A percentile compares a stretch with the other conserved stretches of the same genome.
Evolutionary conservation across 768 basidiomycete species (phyloP).

Genomic region (Tulasnella sp.): DNA sequence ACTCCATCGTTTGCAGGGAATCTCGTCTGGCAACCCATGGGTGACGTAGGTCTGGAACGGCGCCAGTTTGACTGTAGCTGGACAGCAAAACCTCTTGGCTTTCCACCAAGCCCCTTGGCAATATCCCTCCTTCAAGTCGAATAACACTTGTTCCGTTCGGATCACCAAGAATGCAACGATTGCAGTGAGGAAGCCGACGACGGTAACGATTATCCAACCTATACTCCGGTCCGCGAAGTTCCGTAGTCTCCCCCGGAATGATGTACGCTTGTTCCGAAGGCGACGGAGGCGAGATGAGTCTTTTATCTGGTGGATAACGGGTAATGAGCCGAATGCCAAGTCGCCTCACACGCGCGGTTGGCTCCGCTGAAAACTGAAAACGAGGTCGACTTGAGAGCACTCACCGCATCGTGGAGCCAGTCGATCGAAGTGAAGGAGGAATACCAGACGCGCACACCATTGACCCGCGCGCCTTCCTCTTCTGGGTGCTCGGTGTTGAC

Average conservation of each 20-base stretch:
- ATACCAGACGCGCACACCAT: conserved; percentile 88
- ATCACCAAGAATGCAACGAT: conserved; percentile 80
- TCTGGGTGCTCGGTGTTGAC: conserved; percentile 25
- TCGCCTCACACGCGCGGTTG: conserved; percentile 19
- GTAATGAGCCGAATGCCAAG: conserved; percentile 21
- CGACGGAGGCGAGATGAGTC: conserved; percentile 75
- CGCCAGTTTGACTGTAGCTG: conserved; percentile 24
- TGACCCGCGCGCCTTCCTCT: conserved; percentile 52
- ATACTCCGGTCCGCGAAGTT: conserved; percentile 66
- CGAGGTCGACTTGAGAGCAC: conserved; percentile 25
- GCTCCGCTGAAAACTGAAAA: conserved; percentile 18
- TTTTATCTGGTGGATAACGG: conserved; percentile 51
- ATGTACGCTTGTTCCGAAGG: conserved; percentile 55
- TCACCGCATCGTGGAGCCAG: conserved; percentile 84
- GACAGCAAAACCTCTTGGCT: conserved; percentile 78
- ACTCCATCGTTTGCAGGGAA: conserved; percentile 57
- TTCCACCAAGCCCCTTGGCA: conserved; percentile 63
- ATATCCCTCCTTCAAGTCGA: conserved; percentile 88
- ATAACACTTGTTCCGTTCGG: conserved; percentile 78
- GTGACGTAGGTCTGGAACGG: conserved; percentile 7
- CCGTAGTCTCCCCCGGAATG: conserved; percentile 55
- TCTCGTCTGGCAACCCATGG: background rate
- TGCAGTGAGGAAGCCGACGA: conserved; percentile 82
- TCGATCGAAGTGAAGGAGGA: conserved; percentile 86
- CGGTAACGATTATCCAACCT: conserved; percentile 84